Evolutionary conservation across 139 green algal genomes (phyloP).

Genomic region (Pedinophyceae sp.): DNA sequence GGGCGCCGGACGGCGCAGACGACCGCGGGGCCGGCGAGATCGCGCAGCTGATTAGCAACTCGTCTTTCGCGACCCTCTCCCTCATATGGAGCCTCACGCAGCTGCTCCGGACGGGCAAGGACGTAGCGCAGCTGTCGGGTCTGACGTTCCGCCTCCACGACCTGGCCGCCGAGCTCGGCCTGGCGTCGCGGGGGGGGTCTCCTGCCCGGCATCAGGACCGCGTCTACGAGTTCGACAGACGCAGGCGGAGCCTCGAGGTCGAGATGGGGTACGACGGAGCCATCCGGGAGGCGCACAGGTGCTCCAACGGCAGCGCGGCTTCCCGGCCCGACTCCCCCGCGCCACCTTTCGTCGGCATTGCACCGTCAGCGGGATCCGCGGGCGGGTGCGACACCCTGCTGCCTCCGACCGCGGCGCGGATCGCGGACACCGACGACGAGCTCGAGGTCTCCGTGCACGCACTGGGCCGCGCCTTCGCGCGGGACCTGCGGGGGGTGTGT

Average conservation of each 20-base stretch:
- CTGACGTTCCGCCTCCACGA: background rate
- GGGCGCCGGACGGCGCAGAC: background rate
- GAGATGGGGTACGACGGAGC: background rate
- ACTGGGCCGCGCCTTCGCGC: constrained; percentile 9
- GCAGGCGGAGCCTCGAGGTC: background rate
- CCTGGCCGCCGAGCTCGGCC: no score
- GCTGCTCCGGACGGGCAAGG: constrained; percentile 20
- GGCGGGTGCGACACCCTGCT: no score
- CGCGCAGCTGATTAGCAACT: constrained; percentile 42
- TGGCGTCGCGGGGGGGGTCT: background rate
- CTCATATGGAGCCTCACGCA: constrained; percentile 47
- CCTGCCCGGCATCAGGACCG: background rate
- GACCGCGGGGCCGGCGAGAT: constrained; percentile 14
- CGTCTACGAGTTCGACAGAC: background rate
- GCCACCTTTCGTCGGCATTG: no score
- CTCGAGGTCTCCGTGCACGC: constrained; percentile 21
- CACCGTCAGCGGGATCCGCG: no score
- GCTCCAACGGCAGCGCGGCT: no score
- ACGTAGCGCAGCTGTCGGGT: background rate
- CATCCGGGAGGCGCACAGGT: no score
- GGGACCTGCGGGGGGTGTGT: constrained; percentile 15
- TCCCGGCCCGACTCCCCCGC: no score
- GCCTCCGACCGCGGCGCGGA: no score
- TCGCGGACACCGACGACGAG: no score
- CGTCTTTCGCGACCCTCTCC: constrained; percentile 42